phyloP scores from a whole-genome alignment of 2,329 filamentous ascomycete genomes.

The Monosporascus ibericus region DNA sequence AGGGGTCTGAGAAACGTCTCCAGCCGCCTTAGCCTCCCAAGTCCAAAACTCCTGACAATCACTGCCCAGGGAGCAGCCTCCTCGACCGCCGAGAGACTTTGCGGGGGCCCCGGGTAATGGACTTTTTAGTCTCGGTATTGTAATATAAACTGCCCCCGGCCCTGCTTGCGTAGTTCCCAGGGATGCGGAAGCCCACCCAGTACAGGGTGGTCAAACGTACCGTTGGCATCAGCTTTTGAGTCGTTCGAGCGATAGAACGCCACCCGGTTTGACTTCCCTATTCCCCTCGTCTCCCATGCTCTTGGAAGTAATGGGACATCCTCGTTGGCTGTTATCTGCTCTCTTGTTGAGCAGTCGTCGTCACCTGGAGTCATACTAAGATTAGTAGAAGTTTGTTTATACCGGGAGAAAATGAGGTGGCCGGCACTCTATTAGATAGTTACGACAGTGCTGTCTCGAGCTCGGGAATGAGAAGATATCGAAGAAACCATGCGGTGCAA shows the following conservation, averaged over 20 bases:
- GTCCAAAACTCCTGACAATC: not conserved
- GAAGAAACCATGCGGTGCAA: no score
- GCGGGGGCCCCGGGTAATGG: not conserved
- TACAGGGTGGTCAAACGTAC: not conserved
- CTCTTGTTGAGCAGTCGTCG: not conserved
- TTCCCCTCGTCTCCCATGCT: not conserved
- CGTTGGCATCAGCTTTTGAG: not conserved
- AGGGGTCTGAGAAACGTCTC: not conserved
- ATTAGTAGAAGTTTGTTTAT: no score
- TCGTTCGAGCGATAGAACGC: not conserved
- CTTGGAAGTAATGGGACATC: not conserved
- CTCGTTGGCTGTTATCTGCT: not conserved
- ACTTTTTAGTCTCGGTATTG: not conserved
- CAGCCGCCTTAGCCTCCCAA: not conserved
- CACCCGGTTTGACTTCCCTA: not conserved
- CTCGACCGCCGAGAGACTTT: not conserved
- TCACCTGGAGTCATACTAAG: not conserved
- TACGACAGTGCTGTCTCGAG: no score
- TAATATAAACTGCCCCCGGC: not conserved
- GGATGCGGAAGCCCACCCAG: not conserved
- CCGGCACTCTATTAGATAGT: no score
- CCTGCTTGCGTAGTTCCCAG: not conserved
- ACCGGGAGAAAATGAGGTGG: no score
- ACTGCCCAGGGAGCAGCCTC: not conserved
- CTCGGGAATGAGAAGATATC: no score